Percentiles rank a stretch among this genome's conserved stretches.
Conservation (phyloP, 2,329 filamentous ascomycete species). For the Fusarium sp. region DNA sequence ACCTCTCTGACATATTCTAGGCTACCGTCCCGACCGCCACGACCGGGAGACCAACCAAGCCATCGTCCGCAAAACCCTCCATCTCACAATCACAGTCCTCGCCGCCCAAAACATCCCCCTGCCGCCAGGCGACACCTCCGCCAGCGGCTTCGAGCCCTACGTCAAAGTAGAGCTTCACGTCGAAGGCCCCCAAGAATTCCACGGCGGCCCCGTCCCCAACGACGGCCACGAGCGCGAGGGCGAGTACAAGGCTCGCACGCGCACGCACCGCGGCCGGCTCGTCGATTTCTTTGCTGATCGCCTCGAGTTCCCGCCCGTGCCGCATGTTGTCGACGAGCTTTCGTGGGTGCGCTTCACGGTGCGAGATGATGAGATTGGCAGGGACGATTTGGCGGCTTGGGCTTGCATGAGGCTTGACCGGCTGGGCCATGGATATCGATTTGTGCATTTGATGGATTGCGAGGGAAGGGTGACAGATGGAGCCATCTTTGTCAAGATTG, state of each 20-base stretch:
- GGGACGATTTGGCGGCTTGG: conserved; percentile 86
- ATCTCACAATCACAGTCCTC: conserved; percentile 76
- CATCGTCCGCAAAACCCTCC: conserved; percentile 66
- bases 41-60: conserved; percentile 38
- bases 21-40: conserved; percentile 45
- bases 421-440: conserved; percentile 76
- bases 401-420: conserved; percentile 87
- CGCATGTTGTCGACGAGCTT: conserved; percentile 71
- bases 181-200: conserved; percentile 66
- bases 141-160: conserved; percentile 76
- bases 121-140: conserved; percentile 60
- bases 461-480: conserved; percentile 73
- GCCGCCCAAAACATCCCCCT: conserved; percentile 81
- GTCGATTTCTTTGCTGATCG: conserved; percentile 70
- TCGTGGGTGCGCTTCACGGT: conserved; percentile 85
- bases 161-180: conserved; percentile 86
- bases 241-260: conserved; percentile 67
- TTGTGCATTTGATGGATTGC: conserved; percentile 78
- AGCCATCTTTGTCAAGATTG: conserved; percentile 76
- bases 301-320: conserved; percentile 64
- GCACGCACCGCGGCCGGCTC: conserved; percentile 64
- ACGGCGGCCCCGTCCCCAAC: conserved; percentile 51
- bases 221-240: conserved; percentile 53
- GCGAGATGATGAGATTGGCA: conserved; percentile 83
- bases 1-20: conserved; percentile 32